Percentiles rank a stretch among this genome's conserved stretches.
Conservation (phyloP, 2,329 filamentous ascomycete species). For the Stemphylium vesicarium region DNA sequence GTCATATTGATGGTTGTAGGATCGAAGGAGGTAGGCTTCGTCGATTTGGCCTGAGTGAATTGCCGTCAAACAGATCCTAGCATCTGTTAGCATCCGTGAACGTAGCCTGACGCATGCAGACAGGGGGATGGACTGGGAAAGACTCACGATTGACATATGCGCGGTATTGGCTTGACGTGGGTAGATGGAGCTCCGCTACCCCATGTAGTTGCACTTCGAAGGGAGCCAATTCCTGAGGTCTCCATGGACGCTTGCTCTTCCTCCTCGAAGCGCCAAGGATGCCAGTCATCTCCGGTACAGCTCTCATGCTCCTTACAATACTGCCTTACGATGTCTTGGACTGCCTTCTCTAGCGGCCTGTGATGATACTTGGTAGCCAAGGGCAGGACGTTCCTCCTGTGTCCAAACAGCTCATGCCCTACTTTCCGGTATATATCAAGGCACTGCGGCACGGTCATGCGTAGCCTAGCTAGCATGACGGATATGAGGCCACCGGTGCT, state of each 20-base stretch:
- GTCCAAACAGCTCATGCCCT: slow-evolving; percentile 57
- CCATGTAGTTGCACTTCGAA: slow-evolving; percentile 30
- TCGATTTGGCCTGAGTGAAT: slow-evolving; percentile 56
- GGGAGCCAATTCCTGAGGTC: slow-evolving; percentile 9
- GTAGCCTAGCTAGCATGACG: slow-evolving; percentile 57
- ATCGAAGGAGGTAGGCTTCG: slow-evolving; percentile 57
- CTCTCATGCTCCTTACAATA: slow-evolving; percentile 52
- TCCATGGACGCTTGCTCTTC: not conserved
- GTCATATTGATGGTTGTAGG: slow-evolving; percentile 56
- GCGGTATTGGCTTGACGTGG: slow-evolving; percentile 28
- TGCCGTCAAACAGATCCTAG: slow-evolving; percentile 55
- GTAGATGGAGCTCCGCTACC: slow-evolving; percentile 10
- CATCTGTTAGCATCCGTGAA: slow-evolving; percentile 4
- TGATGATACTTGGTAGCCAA: slow-evolving; percentile 59
- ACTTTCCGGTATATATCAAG: slow-evolving; percentile 56
- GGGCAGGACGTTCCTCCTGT: slow-evolving; percentile 52
- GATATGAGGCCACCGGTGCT: slow-evolving; percentile 60
- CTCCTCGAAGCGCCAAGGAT: slow-evolving; percentile 48
- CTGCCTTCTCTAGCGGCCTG: slow-evolving; percentile 56
- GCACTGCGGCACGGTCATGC: slow-evolving; percentile 57
- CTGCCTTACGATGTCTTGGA: slow-evolving; percentile 53
- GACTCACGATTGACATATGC: slow-evolving; percentile 49
- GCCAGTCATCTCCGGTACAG: slow-evolving; percentile 54
- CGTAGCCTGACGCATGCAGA: not conserved
- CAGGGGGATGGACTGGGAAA: not conserved